Evolutionary conservation across 805 yeast species (phyloP).

Genomic region (Starmera caribaea): DNA sequence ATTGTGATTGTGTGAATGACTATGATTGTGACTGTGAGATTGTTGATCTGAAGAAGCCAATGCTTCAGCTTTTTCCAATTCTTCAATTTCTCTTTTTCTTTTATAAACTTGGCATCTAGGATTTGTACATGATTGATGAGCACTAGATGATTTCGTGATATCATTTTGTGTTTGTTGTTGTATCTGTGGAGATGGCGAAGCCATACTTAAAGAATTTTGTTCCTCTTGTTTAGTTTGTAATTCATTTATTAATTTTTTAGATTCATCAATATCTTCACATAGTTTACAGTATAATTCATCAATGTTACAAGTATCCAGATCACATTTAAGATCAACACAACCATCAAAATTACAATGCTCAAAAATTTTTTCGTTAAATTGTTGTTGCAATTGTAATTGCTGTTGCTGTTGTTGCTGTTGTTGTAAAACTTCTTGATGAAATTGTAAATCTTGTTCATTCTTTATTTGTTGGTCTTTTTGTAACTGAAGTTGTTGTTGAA

Average conservation of each 20-base stretch:
- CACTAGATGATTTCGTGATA: not conserved
- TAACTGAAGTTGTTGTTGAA: not conserved
- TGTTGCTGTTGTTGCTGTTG: not conserved
- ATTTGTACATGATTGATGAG: not conserved
- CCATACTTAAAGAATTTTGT: not conserved
- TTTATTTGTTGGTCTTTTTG: not conserved
- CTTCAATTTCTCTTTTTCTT: conserved; percentile 18
- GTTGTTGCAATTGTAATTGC: not conserved
- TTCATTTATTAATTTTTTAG: not conserved
- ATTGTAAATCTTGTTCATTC: not conserved
- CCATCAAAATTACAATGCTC: conserved; percentile 13
- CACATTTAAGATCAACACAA: conserved; percentile 19
- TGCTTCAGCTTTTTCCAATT: conserved; percentile 11
- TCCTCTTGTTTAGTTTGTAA: not conserved
- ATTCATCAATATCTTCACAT: conserved; percentile 14
- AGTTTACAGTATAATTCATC: conserved; percentile 24
- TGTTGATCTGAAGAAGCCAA: conserved; percentile 1
- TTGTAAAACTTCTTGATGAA: not conserved
- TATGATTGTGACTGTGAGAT: conserved; percentile 8
- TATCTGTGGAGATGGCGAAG: not conserved
- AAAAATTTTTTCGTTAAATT: conserved; percentile 6
- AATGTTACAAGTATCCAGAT: conserved; percentile 19
- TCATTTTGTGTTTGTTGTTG: conserved; percentile 14
- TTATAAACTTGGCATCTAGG: conserved; percentile 1
- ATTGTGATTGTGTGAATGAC: conserved; percentile 6